phyloP scores from a whole-genome alignment of 257 asterid species.

The Dorcoceras hygrometricum region DNA sequence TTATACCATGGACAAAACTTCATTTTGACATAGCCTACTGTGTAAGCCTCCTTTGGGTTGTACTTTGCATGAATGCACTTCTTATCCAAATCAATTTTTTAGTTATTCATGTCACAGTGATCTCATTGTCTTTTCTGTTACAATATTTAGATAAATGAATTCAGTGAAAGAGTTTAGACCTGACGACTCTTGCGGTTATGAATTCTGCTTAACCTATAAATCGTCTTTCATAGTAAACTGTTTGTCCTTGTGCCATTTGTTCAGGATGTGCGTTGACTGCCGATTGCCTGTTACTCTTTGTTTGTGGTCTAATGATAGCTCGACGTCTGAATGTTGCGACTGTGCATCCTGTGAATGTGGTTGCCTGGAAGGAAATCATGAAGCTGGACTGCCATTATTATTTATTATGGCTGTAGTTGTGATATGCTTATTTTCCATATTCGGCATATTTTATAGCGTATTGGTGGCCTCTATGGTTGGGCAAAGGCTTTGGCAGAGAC shows the following conservation, averaged over 20 bases:
- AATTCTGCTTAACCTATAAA: not conserved
- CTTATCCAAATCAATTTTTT: no score
- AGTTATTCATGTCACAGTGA: no score
- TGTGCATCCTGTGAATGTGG: constrained; percentile 82
- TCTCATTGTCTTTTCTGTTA: not conserved
- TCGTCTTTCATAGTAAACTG: not conserved
- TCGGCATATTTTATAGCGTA: constrained; percentile 86
- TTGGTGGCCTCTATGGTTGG: constrained; percentile 95
- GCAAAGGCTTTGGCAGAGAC: constrained; percentile 97
- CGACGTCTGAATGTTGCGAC: constrained; percentile 88
- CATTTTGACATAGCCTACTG: not conserved
- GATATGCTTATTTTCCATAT: constrained; percentile 77
- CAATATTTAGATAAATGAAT: not conserved
- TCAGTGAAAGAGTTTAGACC: not conserved
- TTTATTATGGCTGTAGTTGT: constrained; percentile 71
- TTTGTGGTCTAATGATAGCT: constrained; percentile 93
- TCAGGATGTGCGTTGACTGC: constrained; percentile 92
- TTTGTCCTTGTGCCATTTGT: constrained; percentile 9
- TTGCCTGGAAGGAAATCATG: constrained; percentile 94
- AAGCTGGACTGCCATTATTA: constrained; percentile 86
- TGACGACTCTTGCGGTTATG: not conserved
- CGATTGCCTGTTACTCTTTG: constrained; percentile 94
- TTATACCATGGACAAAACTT: not conserved
- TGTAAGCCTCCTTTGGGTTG: no score
- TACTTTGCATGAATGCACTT: no score